Conservation (phyloP, 1,139 yeast genomes). For the Geotrichum klebahnii region DNA sequence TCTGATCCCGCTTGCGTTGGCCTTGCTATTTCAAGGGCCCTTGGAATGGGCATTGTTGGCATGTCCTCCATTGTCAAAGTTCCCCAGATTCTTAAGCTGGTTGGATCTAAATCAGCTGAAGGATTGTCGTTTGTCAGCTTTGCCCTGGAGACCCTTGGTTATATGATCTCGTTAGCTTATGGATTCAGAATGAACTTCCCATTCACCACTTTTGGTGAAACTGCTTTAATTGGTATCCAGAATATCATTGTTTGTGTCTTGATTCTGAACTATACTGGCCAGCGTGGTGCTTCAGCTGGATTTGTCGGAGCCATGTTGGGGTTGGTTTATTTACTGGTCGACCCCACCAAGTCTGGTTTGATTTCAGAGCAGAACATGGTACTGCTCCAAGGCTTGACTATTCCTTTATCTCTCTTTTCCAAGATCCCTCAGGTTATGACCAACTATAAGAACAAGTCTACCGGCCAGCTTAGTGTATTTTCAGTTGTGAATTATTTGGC, state of each 20-base stretch:
- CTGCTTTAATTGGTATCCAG: constrained; percentile 42
- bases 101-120: constrained; percentile 36
- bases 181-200: constrained; percentile 42
- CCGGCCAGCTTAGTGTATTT: constrained; percentile 52
- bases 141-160: constrained; percentile 42
- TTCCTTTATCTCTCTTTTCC: constrained; percentile 52
- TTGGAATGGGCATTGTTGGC: constrained; percentile 40
- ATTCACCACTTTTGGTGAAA: constrained; percentile 47
- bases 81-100: constrained; percentile 40
- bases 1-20: constrained; percentile 34
- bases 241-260: constrained; percentile 40
- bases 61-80: constrained; percentile 41
- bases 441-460: constrained; percentile 48
- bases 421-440: constrained; percentile 55
- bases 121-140: constrained; percentile 41
- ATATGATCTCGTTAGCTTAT: constrained; percentile 43
- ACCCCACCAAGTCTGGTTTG: constrained; percentile 26
- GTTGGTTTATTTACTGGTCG: constrained; percentile 24
- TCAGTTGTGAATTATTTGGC: constrained; percentile 54
- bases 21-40: constrained; percentile 34
- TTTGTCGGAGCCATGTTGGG: constrained; percentile 31
- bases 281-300: constrained; percentile 25
- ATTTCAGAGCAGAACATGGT: constrained; percentile 32
- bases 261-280: constrained; percentile 34
- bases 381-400: constrained; percentile 48